Base-by-base conservation (phyloP, 305 asterid species). In the Rubia tinctorum region DNA sequence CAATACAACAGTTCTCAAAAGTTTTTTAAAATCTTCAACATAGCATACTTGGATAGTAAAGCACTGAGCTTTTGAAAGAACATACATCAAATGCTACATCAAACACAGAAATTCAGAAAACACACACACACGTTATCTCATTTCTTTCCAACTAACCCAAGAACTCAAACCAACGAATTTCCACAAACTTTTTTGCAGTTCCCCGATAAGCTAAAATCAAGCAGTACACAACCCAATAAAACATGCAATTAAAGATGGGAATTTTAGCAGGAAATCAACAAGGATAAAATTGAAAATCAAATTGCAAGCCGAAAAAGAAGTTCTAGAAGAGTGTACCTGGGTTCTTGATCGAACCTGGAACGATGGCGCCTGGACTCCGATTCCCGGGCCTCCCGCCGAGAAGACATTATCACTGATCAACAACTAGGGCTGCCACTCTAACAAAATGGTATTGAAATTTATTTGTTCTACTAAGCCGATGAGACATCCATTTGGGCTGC, bases 321-420 rank as follows among this genome's bases (percentile, higher is more conserved):
- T 5, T 17, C 34, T 0, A n/a, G 71, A 77, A 59, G 51, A 23
- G 60, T 53, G 45, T 76, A 84, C 96, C 95, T 87, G 63, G 93
- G 93, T 78, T 91, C 92, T 53, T 86, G 88, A 80, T 85, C 93
- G 82, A 84, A 86, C 63, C 91, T 86, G 58, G 95, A 87, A 76
- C 87, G 91, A 76, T 75, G 85, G 40, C 95, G 89, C 79, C 84
- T 86, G 14, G 91, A 76, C 8, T 89, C 93, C 71, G 85, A 84
- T n/a, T n/a, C n/a, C n/a, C n/a, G n/a, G n/a, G n/a, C n/a, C n/a
- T n/a, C 90, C 39, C 86, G 86, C 73, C 91, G 96, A 47, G 58
- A 4, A 51, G 96, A 85, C 96, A 90, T 90, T 59, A 66, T 53
- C 58, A 62, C 34, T 45, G 72, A 49, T 51, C 8, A 17, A 51